Evolutionary conservation across 768 basidiomycete species (phyloP).

Genomic region (Phaeolepiota aurea): DNA sequence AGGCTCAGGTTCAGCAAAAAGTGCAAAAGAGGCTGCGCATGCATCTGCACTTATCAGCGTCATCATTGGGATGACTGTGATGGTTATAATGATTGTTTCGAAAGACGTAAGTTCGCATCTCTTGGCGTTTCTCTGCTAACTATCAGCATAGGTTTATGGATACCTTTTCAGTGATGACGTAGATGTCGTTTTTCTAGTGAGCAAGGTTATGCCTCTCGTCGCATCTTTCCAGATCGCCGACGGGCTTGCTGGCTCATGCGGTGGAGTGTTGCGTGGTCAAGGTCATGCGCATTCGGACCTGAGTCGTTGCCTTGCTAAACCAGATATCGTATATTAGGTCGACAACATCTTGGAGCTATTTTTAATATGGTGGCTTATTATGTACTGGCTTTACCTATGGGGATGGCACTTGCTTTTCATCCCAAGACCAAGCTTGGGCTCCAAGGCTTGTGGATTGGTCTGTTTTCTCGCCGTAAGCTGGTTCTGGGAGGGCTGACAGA

Average conservation of each 20-base stretch:
- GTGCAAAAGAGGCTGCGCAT: slow-evolving; percentile 52
- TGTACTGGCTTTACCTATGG: slow-evolving; percentile 69
- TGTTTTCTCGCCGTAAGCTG: too few relatives aligned
- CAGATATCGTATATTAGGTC: slow-evolving; percentile 25
- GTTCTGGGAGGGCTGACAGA: slow-evolving; percentile 24
- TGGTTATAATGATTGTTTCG: slow-evolving; percentile 45
- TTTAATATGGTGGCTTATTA: slow-evolving; percentile 79
- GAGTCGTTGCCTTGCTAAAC: too few relatives aligned
- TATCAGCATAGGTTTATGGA: slow-evolving; percentile 42
- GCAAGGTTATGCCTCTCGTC: slow-evolving; percentile 65
- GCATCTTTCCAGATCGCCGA: slow-evolving; percentile 78
- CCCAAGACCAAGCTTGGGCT: slow-evolving; percentile 34
- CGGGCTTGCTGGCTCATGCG: slow-evolving; percentile 54
- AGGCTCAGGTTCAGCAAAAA: slow-evolving; percentile 42
- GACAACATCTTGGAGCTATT: slow-evolving; percentile 66
- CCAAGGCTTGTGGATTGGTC: slow-evolving; percentile 76
- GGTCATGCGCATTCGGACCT: slow-evolving; percentile 32
- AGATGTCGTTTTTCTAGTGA: slow-evolving; percentile 50
- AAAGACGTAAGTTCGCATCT: slow-evolving; percentile 38
- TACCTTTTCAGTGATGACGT: slow-evolving; percentile 62
- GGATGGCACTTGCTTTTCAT: slow-evolving; percentile 64
- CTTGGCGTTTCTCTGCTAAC: background rate
- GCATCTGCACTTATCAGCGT: slow-evolving; percentile 59
- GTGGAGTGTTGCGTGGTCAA: slow-evolving; percentile 73
- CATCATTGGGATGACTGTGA: slow-evolving; percentile 46